Evolutionary conservation across 352 stramenopile species (phyloP).

Genomic region (Pythium angustatum): DNA sequence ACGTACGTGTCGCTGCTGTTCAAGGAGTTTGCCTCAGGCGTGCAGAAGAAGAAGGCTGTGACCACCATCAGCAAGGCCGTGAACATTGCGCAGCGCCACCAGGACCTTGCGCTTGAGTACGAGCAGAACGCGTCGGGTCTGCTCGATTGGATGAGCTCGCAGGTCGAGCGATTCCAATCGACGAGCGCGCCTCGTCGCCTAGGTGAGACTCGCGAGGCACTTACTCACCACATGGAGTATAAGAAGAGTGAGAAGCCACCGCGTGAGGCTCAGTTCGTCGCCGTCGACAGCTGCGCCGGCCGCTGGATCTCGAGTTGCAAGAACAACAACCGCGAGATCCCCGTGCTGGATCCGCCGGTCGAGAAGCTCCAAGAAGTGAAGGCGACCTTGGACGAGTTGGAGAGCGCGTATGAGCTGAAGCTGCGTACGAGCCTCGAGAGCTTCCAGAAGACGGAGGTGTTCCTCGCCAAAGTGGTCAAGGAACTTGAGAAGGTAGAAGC

Average conservation of each 20-base stretch:
- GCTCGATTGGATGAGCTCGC: slow-evolving; percentile 68
- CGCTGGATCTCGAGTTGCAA: slow-evolving; percentile 87
- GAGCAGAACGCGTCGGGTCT: slow-evolving; percentile 63
- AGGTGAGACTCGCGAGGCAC: slow-evolving; percentile 64
- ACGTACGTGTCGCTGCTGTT: slow-evolving; percentile 92
- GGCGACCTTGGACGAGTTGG: slow-evolving; percentile 58
- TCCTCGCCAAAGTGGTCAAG: slow-evolving; percentile 83
- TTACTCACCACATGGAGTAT: slow-evolving; percentile 74
- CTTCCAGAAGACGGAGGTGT: slow-evolving; percentile 84
- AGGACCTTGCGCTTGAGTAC: slow-evolving; percentile 81
- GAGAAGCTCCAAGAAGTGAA: slow-evolving; percentile 84
- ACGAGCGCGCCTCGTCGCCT: slow-evolving; percentile 67
- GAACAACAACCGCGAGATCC: slow-evolving; percentile 81
- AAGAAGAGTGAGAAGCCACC: slow-evolving; percentile 88
- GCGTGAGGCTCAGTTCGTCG: slow-evolving; percentile 79
- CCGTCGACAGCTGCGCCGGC: slow-evolving; percentile 74
- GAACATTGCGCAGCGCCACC: slow-evolving; percentile 88
- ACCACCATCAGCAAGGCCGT: slow-evolving; percentile 91
- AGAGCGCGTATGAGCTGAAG: slow-evolving; percentile 74
- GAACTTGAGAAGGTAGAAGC: slow-evolving; percentile 82
- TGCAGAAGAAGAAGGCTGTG: slow-evolving; percentile 90
- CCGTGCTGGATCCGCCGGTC: slow-evolving; percentile 67
- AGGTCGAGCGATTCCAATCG: slow-evolving; percentile 78
- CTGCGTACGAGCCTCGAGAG: slow-evolving; percentile 73
- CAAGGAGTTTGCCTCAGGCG: slow-evolving; percentile 89